Evolutionary conservation across 2,329 filamentous ascomycete genomes (phyloP).

Genomic region (Penicillium frequentans): DNA sequence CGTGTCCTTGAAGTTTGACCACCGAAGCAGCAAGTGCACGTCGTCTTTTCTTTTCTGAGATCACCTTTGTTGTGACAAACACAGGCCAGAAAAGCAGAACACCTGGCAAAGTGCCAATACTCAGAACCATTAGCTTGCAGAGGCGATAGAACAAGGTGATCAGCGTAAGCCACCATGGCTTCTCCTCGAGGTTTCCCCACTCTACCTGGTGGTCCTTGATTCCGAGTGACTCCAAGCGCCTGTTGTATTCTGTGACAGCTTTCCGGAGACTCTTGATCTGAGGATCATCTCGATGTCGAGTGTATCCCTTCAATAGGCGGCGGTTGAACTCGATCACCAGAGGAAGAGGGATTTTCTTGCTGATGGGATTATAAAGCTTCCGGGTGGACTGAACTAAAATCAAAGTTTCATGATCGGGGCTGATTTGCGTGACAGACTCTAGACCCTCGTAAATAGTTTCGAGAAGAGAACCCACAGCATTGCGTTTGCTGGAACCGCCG

Average conservation of each 20-base stretch:
- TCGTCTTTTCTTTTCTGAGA: conserved; percentile 74
- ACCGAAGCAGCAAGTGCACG: conserved; percentile 78
- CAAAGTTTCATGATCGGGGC: conserved; percentile 88
- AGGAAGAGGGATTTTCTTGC: conserved; percentile 87
- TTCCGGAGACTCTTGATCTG: conserved; percentile 72
- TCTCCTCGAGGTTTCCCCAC: conserved; percentile 62
- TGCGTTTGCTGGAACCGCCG: conserved; percentile 54
- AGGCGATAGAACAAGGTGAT: conserved; percentile 74
- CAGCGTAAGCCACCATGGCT: conserved; percentile 59
- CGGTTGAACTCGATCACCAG: conserved; percentile 90
- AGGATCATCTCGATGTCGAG: conserved; percentile 82
- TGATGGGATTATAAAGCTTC: conserved; percentile 85
- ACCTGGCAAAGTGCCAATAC: conserved; percentile 77
- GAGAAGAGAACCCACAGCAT: conserved; percentile 45
- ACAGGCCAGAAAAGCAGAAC: conserved; percentile 83
- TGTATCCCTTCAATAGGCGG: conserved; percentile 82
- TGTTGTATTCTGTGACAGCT: conserved; percentile 79
- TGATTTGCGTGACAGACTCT: conserved; percentile 81
- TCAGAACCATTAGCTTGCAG: conserved; percentile 70
- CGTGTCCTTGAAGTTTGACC: conserved; percentile 79
- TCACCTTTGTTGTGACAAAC: conserved; percentile 77
- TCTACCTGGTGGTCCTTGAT: conserved; percentile 90
- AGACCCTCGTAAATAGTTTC: conserved; percentile 82
- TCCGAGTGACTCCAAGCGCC: conserved; percentile 76
- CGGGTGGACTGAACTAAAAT: conserved; percentile 90